Evolutionary conservation across 805 yeast species (phyloP).

Genomic region (Myxozyma kluyveri): DNA sequence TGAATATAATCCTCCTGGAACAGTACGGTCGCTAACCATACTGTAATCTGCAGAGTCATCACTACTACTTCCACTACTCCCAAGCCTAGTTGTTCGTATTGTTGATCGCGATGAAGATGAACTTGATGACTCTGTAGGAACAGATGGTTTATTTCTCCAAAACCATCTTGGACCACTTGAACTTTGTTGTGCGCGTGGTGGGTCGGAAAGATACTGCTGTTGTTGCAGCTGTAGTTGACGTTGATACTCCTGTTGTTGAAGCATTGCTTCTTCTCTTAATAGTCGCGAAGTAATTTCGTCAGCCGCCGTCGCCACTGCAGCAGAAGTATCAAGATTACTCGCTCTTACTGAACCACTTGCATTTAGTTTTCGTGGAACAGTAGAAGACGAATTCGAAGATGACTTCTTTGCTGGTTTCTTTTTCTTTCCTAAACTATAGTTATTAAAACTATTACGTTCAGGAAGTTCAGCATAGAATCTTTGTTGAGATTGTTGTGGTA

Average conservation of each 20-base stretch:
- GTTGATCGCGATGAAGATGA: not conserved
- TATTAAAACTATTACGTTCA: not conserved
- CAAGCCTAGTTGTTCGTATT: not conserved
- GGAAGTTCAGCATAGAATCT: not conserved
- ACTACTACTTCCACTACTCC: slow-evolving; percentile 14
- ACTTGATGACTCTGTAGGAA: not conserved
- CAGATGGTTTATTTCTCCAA: not conserved
- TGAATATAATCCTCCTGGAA: slow-evolving; percentile 1
- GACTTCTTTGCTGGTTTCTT: not conserved
- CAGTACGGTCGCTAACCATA: not conserved
- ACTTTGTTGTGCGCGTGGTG: not conserved
- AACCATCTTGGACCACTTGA: not conserved
- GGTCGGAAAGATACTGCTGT: not conserved
- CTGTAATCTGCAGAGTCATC: slow-evolving; percentile 1
- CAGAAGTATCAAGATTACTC: slow-evolving; percentile 7
- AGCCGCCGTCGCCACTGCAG: not conserved
- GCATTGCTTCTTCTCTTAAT: not conserved
- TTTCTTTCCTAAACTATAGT: slow-evolving; percentile 3
- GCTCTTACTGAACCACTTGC: slow-evolving; percentile 13
- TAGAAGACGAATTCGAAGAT: not conserved
- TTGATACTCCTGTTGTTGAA: not conserved
- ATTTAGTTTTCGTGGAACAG: slow-evolving; percentile 19
- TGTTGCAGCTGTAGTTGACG: not conserved
- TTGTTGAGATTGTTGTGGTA: slow-evolving; percentile 1
- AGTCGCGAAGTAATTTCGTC: not conserved